Evolutionary conservation across 306 rosid species (phyloP), one percentile per base, ranked within the genome.

Genomic region (Sicyos edulis): DNA sequence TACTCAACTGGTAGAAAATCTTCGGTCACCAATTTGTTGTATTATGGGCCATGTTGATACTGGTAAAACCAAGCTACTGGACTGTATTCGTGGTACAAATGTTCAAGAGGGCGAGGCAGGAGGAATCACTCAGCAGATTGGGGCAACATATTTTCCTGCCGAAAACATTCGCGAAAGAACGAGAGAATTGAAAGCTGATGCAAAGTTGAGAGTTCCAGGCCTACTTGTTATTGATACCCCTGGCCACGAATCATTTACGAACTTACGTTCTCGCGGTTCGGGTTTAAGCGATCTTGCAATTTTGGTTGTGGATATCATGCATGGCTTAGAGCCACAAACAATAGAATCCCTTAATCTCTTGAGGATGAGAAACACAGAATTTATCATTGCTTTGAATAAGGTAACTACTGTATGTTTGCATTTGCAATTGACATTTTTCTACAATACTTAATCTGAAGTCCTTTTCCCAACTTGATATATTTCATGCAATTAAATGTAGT

Each of bases 51-150:
- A 93, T 80, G 99, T 93, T 21, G 99, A 93, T 72, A 84, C 99
- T 19, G 99, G 99, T 53, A 93, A 93, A 82, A 93, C 99, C 55
- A 91, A 93, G 83, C 85, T 93, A 50, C 85, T 93, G 82, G 99
- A 93, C 78, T 91, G 92, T 77, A 91, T 93, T 72, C 87, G 97
- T 75, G 91, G 97, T 54, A 93, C 97, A 64, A 91, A 91, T 80
- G 99, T 93, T 74, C 99, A 91, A 81, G 99, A 91, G 79, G 97
- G 99, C 54, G 97, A 93, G 85, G 97, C 99, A 16, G 97, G 97
- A 54, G 99, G 99, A 60, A 93, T 93, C 77, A 91, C 99, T 19
- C 97, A 93, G 77, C 99, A 93, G 83, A 93, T 93, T 81, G 99
- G 99, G 21, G 99, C 97, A 10, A 93, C 99, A 17, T 91, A 88